Percentiles rank a stretch among this genome's conserved stretches.
Conservation (phyloP, 2,329 filamentous ascomycete species). For the Curvularia sp. region DNA sequence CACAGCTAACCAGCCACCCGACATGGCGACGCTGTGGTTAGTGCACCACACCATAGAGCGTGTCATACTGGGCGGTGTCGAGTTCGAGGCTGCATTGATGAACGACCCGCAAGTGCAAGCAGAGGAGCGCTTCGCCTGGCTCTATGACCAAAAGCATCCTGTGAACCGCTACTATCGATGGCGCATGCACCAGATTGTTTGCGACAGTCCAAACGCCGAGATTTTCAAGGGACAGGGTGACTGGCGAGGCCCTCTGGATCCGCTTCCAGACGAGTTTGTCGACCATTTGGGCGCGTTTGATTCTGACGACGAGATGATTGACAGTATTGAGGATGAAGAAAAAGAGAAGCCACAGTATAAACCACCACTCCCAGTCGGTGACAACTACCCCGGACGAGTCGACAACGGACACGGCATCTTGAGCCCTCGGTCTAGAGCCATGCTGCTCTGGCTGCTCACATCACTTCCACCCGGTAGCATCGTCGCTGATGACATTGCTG, state of each 20-base stretch:
- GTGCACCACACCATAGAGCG: conserved; percentile 89
- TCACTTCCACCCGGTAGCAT: conserved; percentile 78
- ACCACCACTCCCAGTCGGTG: conserved; percentile 36
- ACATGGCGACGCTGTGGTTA: conserved; percentile 78
- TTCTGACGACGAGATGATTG: conserved; percentile 48
- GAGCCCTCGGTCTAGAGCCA: conserved; percentile 58
- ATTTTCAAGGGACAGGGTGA: conserved; percentile 46
- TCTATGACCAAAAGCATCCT: conserved; percentile 79
- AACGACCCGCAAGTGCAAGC: conserved; percentile 79
- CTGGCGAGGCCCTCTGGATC: conserved; percentile 78
- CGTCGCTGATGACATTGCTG: conserved; percentile 82
- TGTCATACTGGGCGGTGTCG: conserved; percentile 78
- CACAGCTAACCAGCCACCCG: conserved; percentile 71
- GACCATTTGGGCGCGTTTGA: conserved; percentile 80
- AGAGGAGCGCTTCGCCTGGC: conserved; percentile 91
- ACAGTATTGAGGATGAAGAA: conserved; percentile 75
- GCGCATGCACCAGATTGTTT: conserved; percentile 87
- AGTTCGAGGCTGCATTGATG: conserved; percentile 94
- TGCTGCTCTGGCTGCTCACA: conserved; percentile 82
- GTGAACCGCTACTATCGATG: conserved; percentile 91
- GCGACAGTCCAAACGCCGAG: conserved; percentile 51
- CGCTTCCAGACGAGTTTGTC: conserved; percentile 80
- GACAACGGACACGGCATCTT: conserved; percentile 41
- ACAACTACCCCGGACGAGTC: conserved; percentile 38
- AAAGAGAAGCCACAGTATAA: conserved; percentile 33